Conservation (phyloP, 176 grass and related monocot species). For the Oryza longistaminata region DNA sequence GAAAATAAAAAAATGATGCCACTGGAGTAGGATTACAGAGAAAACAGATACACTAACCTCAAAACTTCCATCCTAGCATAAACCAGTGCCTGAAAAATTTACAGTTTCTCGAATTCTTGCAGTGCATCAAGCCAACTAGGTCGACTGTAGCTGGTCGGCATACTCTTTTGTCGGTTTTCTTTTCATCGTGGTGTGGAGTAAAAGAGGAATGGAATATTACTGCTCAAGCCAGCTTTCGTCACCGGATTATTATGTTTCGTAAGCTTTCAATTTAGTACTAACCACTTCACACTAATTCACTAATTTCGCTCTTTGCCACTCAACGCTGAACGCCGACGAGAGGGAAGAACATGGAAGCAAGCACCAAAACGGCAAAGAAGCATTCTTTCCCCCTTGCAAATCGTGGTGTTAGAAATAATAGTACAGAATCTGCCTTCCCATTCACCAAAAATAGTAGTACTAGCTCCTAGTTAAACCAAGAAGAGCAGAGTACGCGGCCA, state of each 20-base stretch:
- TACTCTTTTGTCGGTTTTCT: background rate
- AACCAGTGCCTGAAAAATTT: background rate
- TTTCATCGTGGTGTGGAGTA: background rate
- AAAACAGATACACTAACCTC: background rate
- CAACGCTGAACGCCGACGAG: background rate
- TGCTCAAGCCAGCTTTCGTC: background rate
- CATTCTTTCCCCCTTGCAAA: background rate
- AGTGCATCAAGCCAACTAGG: background rate
- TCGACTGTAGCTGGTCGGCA: background rate
- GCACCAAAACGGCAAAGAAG: background rate
- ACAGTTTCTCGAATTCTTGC: no score
- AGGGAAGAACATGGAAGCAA: background rate
- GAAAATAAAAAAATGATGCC: no score
- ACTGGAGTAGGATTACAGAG: background rate
- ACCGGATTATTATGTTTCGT: background rate
- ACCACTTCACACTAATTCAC: background rate
- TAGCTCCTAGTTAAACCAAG: background rate
- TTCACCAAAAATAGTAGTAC: constrained; percentile 4
- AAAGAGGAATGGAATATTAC: background rate
- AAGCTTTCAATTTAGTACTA: background rate
- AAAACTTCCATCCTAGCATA: background rate
- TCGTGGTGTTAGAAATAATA: background rate
- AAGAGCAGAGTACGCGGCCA: background rate
- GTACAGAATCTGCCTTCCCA: background rate
- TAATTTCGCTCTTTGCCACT: background rate